Percentiles rank a stretch among this genome's conserved stretches.
Evolutionary conservation across 345 rosid species (phyloP).

Genomic region (Theobroma cacao): DNA sequence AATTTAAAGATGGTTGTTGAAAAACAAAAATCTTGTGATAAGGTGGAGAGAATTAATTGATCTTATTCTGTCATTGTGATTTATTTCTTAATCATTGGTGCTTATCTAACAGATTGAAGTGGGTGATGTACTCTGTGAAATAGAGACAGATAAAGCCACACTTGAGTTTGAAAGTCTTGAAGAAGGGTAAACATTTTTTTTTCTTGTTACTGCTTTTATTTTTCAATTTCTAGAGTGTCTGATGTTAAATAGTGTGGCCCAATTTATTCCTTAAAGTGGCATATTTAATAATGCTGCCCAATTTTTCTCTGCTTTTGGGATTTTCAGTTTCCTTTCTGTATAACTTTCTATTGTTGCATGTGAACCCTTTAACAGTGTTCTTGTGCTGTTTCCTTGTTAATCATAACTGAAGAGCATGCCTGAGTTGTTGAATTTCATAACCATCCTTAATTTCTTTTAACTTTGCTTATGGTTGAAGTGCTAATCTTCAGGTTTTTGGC

Average conservation of each 20-base stretch:
- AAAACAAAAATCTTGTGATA: slow-evolving; percentile 15
- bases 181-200: slow-evolving; percentile 69
- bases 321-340: slow-evolving; percentile 9
- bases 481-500: slow-evolving; percentile 72
- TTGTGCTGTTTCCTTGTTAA: slow-evolving; percentile 8
- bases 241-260: background rate
- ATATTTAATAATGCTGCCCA: background rate
- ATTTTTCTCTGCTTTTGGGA: background rate
- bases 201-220: slow-evolving; percentile 14
- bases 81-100: slow-evolving; percentile 27
- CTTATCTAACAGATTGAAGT: slow-evolving; percentile 73
- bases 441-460: background rate
- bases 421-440: background rate
- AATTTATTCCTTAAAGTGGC: background rate
- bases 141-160: slow-evolving; percentile 98
- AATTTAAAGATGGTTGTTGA: slow-evolving; percentile 17
- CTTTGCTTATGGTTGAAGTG: slow-evolving; percentile 8
- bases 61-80: slow-evolving; percentile 14
- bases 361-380: slow-evolving; percentile 1
- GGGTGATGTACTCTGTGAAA: slow-evolving; percentile 88
- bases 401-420: background rate
- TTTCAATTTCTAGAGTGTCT: background rate
- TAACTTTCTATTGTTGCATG: background rate
- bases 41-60: slow-evolving; percentile 16
- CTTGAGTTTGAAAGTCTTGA: slow-evolving; percentile 93